phyloP scores from a whole-genome alignment of 331 rosid species.

The Pyracantha coccinea region DNA sequence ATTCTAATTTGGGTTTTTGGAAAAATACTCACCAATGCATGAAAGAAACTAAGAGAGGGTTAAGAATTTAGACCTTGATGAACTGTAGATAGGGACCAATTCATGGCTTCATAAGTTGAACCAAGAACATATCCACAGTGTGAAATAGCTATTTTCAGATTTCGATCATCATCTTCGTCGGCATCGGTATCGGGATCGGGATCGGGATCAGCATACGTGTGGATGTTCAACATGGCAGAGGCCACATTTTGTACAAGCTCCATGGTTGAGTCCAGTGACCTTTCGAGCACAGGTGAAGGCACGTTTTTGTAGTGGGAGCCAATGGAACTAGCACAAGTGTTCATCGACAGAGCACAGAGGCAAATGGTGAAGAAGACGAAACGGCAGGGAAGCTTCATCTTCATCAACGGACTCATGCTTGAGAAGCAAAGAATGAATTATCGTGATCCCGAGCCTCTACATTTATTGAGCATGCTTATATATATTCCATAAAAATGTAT shows the following conservation, averaged over 20 bases:
- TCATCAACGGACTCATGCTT: neutral
- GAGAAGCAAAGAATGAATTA: neutral
- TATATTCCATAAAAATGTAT: neutral
- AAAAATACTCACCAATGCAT: too few relatives aligned
- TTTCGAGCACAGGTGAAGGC: neutral
- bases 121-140: neutral
- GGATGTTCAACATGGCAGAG: neutral
- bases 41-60: neutral
- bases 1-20: too few relatives aligned
- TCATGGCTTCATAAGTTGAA: neutral
- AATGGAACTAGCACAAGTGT: neutral
- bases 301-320: neutral
- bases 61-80: neutral
- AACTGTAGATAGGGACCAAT: neutral
- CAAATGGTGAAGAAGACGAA: constrained; percentile 1
- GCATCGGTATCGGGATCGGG: neutral
- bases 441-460: too few relatives aligned
- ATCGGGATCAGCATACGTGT: neutral
- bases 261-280: constrained; percentile 3
- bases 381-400: neutral
- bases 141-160: neutral
- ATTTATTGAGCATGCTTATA: too few relatives aligned
- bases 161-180: neutral
- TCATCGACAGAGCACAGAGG: neutral
- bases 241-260: neutral